Evolutionary conservation across 2,329 filamentous ascomycete genomes (phyloP).

Genomic region (Teratosphaeria epicoccoides): DNA sequence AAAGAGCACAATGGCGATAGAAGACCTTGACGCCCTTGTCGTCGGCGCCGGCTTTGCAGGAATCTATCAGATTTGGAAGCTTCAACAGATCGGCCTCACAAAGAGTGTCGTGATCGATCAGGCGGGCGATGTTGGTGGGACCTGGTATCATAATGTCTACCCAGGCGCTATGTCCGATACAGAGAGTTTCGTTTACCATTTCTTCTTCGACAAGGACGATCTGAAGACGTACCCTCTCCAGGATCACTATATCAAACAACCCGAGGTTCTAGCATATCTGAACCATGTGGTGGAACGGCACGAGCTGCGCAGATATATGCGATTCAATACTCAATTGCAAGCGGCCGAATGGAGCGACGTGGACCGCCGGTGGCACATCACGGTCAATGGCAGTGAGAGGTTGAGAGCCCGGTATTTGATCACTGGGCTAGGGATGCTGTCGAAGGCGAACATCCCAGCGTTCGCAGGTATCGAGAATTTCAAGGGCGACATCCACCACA

Average conservation of each 20-base stretch:
- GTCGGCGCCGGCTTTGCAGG: slow-evolving; percentile 33
- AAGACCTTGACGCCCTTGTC: slow-evolving; percentile 7
- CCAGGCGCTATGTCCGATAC: slow-evolving; percentile 18
- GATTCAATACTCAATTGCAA: slow-evolving; percentile 31
- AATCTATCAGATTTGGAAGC: slow-evolving; percentile 30
- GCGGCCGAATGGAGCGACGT: slow-evolving; percentile 26
- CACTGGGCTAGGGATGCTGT: slow-evolving; percentile 25
- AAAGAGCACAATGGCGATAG: background rate
- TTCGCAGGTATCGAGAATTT: slow-evolving; percentile 26
- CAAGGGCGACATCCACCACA: slow-evolving; percentile 26
- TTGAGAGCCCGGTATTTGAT: slow-evolving; percentile 24
- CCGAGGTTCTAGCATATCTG: slow-evolving; percentile 27
- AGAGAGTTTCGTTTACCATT: slow-evolving; percentile 21
- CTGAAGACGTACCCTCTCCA: slow-evolving; percentile 28
- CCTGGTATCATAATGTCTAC: slow-evolving; percentile 25
- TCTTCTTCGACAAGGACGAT: slow-evolving; percentile 27
- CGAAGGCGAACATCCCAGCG: slow-evolving; percentile 22
- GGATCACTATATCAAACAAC: slow-evolving; percentile 26
- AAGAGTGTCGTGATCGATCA: slow-evolving; percentile 30
- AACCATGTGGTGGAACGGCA: slow-evolving; percentile 24
- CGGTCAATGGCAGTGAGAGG: slow-evolving; percentile 13
- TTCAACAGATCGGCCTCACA: slow-evolving; percentile 27
- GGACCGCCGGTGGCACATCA: slow-evolving; percentile 22
- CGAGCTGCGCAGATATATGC: slow-evolving; percentile 28
- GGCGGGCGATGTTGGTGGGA: slow-evolving; percentile 33